Evolutionary conservation across 2,329 filamentous ascomycete species (phyloP).

Genomic region (Trichocomaceae sp.): DNA sequence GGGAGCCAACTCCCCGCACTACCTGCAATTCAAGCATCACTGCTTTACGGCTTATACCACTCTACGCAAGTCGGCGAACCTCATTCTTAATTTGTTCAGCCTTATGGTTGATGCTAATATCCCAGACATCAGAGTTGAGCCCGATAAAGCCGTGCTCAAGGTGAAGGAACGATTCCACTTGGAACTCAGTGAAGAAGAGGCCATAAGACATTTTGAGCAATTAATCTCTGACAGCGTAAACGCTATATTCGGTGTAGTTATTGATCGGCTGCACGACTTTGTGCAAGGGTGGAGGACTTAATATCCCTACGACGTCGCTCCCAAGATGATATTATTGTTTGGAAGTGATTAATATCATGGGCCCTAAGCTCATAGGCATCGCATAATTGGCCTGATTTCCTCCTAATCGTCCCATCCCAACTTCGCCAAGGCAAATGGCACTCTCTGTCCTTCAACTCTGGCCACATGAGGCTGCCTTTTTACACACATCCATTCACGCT

Average conservation of each 20-base stretch:
- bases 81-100: constrained; percentile 92
- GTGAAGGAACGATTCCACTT: constrained; percentile 92
- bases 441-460: too few species aligned
- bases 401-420: too few species aligned
- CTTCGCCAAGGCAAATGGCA: too few species aligned
- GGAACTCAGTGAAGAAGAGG: constrained; percentile 86
- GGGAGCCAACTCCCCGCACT: constrained; percentile 71
- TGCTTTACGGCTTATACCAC: constrained; percentile 93
- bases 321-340: neutral
- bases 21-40: constrained; percentile 86
- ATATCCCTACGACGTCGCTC: neutral
- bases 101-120: constrained; percentile 98
- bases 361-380: neutral
- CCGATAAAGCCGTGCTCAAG: constrained; percentile 89
- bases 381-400: neutral
- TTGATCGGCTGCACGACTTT: constrained; percentile 89
- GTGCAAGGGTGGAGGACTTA: constrained; percentile 83
- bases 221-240: constrained; percentile 87
- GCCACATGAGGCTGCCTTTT: neutral
- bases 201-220: constrained; percentile 76
- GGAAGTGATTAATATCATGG: neutral
- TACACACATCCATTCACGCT: neutral
- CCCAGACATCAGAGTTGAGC: constrained; percentile 85
- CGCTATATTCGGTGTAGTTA: constrained; percentile 85
- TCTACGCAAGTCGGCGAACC: constrained; percentile 76